Percentiles rank a stretch among this genome's conserved stretches.
Evolutionary conservation across 1,284 basidiomycete species (phyloP).

Genomic region (Tilletia indica): DNA sequence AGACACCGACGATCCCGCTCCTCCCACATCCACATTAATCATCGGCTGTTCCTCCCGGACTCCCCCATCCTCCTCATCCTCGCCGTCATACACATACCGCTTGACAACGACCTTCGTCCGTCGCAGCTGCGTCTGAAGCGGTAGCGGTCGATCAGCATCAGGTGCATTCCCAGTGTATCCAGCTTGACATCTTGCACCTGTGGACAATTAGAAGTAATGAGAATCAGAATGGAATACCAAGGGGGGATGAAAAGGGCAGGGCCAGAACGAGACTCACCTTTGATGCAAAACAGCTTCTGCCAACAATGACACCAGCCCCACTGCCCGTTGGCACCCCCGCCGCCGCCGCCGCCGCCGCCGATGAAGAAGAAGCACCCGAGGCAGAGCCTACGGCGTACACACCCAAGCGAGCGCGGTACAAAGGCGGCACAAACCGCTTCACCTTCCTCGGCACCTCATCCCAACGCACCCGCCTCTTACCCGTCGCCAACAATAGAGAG

Average conservation of each 20-base stretch:
- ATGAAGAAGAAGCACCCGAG: neutral
- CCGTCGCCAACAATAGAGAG: neutral
- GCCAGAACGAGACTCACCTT: neutral
- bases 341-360: neutral
- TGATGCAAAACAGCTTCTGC: neutral
- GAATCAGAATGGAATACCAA: neutral
- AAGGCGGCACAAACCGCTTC: neutral
- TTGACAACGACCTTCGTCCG: conserved; percentile 1
- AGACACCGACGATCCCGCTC: neutral
- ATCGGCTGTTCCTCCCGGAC: no score
- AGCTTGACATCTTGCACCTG: neutral
- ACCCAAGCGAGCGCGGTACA: neutral
- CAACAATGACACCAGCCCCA: conserved; percentile 2
- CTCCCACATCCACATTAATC: neutral
- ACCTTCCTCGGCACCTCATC: neutral
- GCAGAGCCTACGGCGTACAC: neutral
- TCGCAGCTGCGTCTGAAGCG: neutral
- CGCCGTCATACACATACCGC: conserved; percentile 10
- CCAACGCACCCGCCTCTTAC: neutral
- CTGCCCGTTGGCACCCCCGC: neutral
- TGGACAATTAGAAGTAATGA: neutral
- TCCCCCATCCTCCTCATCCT: neutral
- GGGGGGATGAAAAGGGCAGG: no score
- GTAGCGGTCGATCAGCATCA: neutral
- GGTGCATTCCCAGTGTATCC: neutral